Evolutionary conservation across 2,329 filamentous ascomycete species (phyloP), one percentile per base, ranked within the genome.

Genomic region (Claviceps pusilla): DNA sequence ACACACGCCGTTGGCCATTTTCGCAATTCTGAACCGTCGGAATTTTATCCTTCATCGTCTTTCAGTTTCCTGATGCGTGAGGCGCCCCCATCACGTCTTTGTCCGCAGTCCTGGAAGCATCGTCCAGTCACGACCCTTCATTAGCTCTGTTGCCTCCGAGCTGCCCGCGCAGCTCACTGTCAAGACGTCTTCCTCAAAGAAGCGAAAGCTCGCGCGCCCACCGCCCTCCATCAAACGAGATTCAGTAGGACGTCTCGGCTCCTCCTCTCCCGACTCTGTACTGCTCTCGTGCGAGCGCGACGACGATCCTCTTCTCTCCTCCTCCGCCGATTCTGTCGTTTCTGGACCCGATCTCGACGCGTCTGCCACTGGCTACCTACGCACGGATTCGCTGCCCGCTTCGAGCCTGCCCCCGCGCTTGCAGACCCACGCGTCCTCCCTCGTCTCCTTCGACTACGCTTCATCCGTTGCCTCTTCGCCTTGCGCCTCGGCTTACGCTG

Each of bases 121-220:
- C 49, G 31, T 46, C 56, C 37, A 35, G 39, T 51, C 54, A 35
- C 16, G 43, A 54, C 39, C 39, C 52, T 52, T 52, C 54, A 48
- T 49, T 53, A 48, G 47, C 52, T 54, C 41, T 56, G 53, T 19
- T 46, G 48, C 51, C 60, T 65, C 63, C 69, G 78, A 82, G 78
- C 78, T 82, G 78, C 78, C 63, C 62, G 68, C 68, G 80, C 80
- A 83, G 81, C 81, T 84, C 81, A 71, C 76, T 68, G 74, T 78
- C 81, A 84, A 77, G 70, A 84, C 81, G 81, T 83, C 80, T 80
- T 83, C 79, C 74, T 76, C 73, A 77, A 84, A 84, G 80, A 84
- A 84, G 80, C 77, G 80, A 76, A 84, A 80, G 77, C 77, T 84
- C 64, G 73, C 70, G 65, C 76, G 73, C 62, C 72, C 58, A 37